Base-by-base conservation (phyloP, 2,329 filamentous ascomycete genomes). In the Talaromyces sp. region DNA sequence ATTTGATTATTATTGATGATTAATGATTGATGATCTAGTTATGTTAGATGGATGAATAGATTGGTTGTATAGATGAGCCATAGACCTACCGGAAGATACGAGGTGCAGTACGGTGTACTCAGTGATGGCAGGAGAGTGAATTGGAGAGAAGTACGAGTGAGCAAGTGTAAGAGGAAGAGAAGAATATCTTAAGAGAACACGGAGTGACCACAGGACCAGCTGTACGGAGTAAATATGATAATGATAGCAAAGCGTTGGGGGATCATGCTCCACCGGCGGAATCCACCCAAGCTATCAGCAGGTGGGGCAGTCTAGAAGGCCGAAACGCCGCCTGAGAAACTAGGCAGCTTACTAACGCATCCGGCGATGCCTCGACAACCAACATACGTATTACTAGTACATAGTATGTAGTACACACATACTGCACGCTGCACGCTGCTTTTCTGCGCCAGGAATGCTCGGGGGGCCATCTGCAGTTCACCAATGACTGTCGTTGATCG, bases 1-100 rank as follows among this genome's bases (percentile, higher is more conserved):
- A 82, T 82, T 68, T 22, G 41, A 13, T 45, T 56, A 24, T 56
- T 24, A 19, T 50, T 31, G 27, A 31, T 31, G 27, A 19, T 50
- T 31, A 7, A 31, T 31, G 27, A 24, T 37, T 41, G 52, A 39
- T 24, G 19, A 41, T 41, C 39, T 41, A 13, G 19, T 47, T 24
- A 47, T 9, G 27, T 31, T 35, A 33, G 50, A 31, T 35, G 22
- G 31, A 35, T 35, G 16, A 14, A 52, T 41, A 16, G 39, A 41
- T 33, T 50, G 33, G 14, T 6, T 57, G 24, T 24, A 19, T 24
- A 16, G 41, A 19, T 45, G 7, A 16, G 41, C 3, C 19, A 24
- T 47, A 7, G 33, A 56, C 59, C 22, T 54, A 54, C 60, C 35
- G 24, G 50, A 39, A 39, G 24, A 37, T 49, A 39, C 39, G 14